Conservation (phyloP, 306 rosid species). For the Dalbergia cochinchinensis region DNA sequence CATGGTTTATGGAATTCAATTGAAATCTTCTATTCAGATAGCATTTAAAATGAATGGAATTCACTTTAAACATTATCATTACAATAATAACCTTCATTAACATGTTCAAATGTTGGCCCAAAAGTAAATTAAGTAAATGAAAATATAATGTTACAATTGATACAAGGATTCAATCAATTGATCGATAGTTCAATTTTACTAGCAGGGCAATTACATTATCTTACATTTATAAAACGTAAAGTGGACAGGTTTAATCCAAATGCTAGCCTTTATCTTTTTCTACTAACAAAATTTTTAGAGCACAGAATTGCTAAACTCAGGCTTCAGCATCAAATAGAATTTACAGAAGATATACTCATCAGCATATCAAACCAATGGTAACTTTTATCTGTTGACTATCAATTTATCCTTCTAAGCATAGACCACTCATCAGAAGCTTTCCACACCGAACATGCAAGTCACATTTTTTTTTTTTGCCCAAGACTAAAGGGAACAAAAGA, state of each 20-base stretch:
- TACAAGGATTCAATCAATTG: constrained; percentile 31
- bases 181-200: background rate
- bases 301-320: constrained; percentile 12
- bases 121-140: background rate
- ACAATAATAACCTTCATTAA: background rate
- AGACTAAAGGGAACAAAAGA: background rate
- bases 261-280: background rate
- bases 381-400: background rate
- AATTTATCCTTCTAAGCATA: background rate
- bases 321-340: background rate
- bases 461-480: background rate
- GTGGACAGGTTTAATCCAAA: background rate
- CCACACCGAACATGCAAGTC: constrained; percentile 1
- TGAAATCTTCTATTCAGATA: background rate
- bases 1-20: constrained; percentile 3
- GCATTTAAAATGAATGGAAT: constrained; percentile 1
- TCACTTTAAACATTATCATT: background rate
- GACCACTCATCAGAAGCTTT: background rate
- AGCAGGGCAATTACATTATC: background rate
- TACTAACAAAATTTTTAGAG: background rate
- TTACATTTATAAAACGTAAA: background rate
- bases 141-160: background rate
- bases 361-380: constrained; percentile 15
- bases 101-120: background rate
- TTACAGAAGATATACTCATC: background rate